Conservation (phyloP, 176 grass and related monocot species). For the Thinopyrum elongatum region DNA sequence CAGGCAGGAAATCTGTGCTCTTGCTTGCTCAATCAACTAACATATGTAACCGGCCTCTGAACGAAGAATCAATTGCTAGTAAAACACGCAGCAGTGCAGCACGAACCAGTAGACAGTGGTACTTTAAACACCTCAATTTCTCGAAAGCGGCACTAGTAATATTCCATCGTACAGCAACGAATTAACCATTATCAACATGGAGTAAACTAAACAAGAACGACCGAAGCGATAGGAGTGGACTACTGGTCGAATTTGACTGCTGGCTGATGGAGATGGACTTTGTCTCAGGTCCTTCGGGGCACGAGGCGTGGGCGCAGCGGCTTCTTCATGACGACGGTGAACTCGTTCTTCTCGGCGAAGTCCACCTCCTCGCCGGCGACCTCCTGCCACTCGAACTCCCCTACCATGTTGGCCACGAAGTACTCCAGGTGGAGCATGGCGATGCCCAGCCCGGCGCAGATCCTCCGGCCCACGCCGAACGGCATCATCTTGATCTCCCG, state of each 20-base stretch:
- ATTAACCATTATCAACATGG: not conserved
- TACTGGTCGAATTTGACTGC: not conserved
- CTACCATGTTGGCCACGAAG: constrained; percentile 58
- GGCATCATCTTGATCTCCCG: constrained; percentile 67
- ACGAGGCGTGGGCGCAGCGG: constrained; percentile 3
- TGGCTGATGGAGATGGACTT: too few relatives aligned
- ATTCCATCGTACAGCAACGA: not conserved
- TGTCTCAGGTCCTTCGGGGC: not conserved
- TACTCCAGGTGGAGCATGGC: constrained; percentile 63
- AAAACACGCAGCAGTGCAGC: not conserved
- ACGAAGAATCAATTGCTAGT: not conserved
- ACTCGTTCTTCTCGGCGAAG: constrained; percentile 20
- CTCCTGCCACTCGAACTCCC: constrained; percentile 18
- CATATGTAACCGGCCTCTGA: not conserved
- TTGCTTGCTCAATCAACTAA: not conserved
- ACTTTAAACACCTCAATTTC: not conserved
- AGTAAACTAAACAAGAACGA: not conserved
- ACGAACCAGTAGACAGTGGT: not conserved
- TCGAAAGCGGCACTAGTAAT: not conserved
- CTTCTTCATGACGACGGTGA: constrained; percentile 21
- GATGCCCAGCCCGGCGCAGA: constrained; percentile 36
- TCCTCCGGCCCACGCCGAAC: constrained; percentile 50
- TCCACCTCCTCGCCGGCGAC: constrained; percentile 43
- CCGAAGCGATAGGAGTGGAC: not conserved
- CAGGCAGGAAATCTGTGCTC: not conserved